Base-by-base conservation (phyloP, 169 alveolate genomes). In the Haemoproteus tartakovskyi region DNA sequence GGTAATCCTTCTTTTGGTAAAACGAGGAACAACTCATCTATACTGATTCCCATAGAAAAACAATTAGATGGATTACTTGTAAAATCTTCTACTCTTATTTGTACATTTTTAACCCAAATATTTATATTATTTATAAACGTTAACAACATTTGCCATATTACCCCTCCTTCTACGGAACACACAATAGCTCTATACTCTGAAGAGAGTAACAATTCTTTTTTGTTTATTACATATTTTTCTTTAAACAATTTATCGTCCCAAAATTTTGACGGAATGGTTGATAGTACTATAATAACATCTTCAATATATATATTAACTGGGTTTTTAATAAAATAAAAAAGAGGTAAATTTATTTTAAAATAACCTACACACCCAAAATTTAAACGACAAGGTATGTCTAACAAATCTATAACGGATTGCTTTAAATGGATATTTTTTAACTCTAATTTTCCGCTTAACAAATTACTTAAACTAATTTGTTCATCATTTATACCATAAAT, bases 141-240 rank as follows among this genome's bases (percentile, higher is more conserved):
- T n/a, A 74, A 40, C 11, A 74, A 36, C 84, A 74, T 74, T 74
- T 74, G 84, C 84, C 84, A 74, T 45, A 74, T 74, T 12, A 74
- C 84, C 11, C 84, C 84, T 2, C 84, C 84, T 57, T 74, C 84
- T 21, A 59, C 36, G 18, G 84, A 56, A 45, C 84, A 74, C 1
- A 74, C 78, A 9, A 74, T 74, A 0, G 62, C 84, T 2, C 84
- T 74, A 36, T 74, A 74, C 50, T 74, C 84, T 29, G 84, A 74
- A 5, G 84, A 74, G n/a, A 74, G 38, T 21, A 74, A 26, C 30
- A 11, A 43, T 51, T 74, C 59, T 18, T 74, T 74, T 45, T 74
- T 74, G 33, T 74, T 74, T 43, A 57, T 62, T 18, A 74, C 59
- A 57, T 74, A 74, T 74, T 74, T 74, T 48, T 74, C 84, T 51